Evolutionary conservation across 2,329 filamentous ascomycete species (phyloP).

Genomic region (Thelonectria discophora): DNA sequence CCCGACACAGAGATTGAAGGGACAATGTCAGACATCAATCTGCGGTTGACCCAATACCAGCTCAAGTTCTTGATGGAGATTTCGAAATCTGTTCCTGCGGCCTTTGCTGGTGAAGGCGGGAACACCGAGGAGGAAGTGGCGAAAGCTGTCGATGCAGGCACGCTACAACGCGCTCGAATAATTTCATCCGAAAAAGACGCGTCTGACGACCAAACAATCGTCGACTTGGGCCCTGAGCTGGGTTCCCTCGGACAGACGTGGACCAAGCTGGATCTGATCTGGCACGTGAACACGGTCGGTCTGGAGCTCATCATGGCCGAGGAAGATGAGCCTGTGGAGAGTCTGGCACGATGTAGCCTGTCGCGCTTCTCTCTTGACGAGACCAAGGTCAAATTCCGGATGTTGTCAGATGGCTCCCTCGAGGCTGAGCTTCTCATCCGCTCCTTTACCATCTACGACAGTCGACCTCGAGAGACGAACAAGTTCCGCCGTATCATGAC

Average conservation of each 20-base stretch:
- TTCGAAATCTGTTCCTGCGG: constrained; percentile 85
- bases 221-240: constrained; percentile 75
- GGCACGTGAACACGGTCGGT: constrained; percentile 87
- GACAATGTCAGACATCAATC: constrained; percentile 90
- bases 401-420: constrained; percentile 90
- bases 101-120: constrained; percentile 76
- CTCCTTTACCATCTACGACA: constrained; percentile 94
- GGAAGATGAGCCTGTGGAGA: constrained; percentile 79
- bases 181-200: constrained; percentile 45
- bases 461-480: constrained; percentile 86
- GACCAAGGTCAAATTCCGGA: constrained; percentile 88
- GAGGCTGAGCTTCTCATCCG: constrained; percentile 94
- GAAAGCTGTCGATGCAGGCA: constrained; percentile 73
- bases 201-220: constrained; percentile 52
- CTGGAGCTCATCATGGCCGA: constrained; percentile 85
- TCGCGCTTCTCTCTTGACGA: constrained; percentile 95
- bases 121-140: constrained; percentile 78
- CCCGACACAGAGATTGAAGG: constrained; percentile 94
- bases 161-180: constrained; percentile 59
- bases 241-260: constrained; percentile 75
- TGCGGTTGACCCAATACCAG: constrained; percentile 89
- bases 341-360: constrained; percentile 80
- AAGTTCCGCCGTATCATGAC: constrained; percentile 99
- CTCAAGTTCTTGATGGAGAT: constrained; percentile 89
- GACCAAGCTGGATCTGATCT: constrained; percentile 93